Evolutionary conservation across 2,329 filamentous ascomycete genomes (phyloP).

Genomic region (Penicillium hesseltinei): DNA sequence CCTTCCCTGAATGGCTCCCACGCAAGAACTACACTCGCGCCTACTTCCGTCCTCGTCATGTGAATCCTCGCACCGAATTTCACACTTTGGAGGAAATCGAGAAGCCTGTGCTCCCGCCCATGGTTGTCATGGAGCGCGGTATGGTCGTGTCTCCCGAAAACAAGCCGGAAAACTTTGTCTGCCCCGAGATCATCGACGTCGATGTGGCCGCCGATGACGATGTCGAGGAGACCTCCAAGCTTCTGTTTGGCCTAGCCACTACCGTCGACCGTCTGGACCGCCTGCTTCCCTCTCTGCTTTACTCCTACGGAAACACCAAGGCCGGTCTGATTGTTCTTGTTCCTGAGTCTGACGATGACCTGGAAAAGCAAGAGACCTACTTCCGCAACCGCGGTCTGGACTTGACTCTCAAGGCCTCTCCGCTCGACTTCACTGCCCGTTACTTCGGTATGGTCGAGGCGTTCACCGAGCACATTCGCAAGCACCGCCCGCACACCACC

Average conservation of each 20-base stretch:
- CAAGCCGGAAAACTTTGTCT: conserved; percentile 33
- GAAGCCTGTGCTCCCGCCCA: conserved; percentile 39
- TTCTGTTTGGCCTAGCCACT: conserved; percentile 44
- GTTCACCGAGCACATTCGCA: conserved; percentile 40
- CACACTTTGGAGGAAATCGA: conserved; percentile 39
- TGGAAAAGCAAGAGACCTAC: conserved; percentile 41
- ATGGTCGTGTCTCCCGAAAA: conserved; percentile 38
- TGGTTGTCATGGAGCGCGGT: conserved; percentile 40
- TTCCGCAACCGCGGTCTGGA: conserved; percentile 45
- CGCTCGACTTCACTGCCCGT: conserved; percentile 43
- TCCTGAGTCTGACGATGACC: conserved; percentile 41
- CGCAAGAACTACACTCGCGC: conserved; percentile 47
- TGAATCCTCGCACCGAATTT: conserved; percentile 39
- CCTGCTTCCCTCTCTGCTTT: conserved; percentile 41
- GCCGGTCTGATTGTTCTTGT: conserved; percentile 43
- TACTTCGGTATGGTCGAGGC: conserved; percentile 45
- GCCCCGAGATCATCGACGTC: conserved; percentile 41
- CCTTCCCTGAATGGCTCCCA: conserved; percentile 43
- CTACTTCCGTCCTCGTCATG: conserved; percentile 41
- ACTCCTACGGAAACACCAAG: conserved; percentile 44
- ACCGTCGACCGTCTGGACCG: conserved; percentile 44
- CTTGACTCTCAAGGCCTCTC: conserved; percentile 40
- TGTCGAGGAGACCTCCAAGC: conserved; percentile 41
- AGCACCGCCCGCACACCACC: conserved; percentile 39
- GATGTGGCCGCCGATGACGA: conserved; percentile 41